Percentiles rank a stretch among this genome's conserved stretches.
These are phyloP conservation scores for Clonostachys sp. DNA, from an alignment of 2,329 filamentous ascomycete genomes.

Conservation along the genomic window DNA sequence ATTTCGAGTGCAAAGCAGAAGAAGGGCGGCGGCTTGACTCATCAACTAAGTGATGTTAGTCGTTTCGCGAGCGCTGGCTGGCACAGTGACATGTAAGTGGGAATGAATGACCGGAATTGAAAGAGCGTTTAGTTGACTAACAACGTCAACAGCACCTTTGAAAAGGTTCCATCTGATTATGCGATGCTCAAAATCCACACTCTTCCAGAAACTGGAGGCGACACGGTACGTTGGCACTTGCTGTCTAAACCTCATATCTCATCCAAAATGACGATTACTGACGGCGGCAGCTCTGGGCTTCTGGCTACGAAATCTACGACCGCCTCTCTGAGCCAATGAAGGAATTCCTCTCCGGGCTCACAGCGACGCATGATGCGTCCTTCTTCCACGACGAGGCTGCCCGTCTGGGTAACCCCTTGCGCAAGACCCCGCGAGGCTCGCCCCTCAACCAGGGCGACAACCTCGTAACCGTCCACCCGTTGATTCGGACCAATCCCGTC, in stretches of 20 bases:
- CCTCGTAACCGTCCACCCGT: constrained; percentile 44
- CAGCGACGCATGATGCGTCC: constrained; percentile 7
- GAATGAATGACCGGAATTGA: not conserved
- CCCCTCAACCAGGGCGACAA: constrained; percentile 51
- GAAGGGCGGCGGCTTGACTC: constrained; percentile 46
- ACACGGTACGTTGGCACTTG: constrained; percentile 28
- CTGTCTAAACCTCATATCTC: too few species aligned
- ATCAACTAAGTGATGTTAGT: constrained; percentile 43
- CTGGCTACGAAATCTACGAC: constrained; percentile 56
- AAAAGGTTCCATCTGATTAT: constrained; percentile 55
- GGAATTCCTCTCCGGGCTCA: constrained; percentile 38
- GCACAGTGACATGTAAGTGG: constrained; percentile 45
- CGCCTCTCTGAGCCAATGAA: constrained; percentile 42
- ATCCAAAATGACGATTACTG: too few species aligned
- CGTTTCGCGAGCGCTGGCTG: constrained; percentile 36
- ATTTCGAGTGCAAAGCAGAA: constrained; percentile 52
- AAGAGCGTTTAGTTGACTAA: not conserved
- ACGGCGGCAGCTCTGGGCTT: constrained; percentile 47
- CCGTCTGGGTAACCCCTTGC: constrained; percentile 37
- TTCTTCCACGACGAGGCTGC: constrained; percentile 46
- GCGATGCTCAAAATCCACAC: constrained; percentile 53
- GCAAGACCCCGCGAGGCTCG: constrained; percentile 40
- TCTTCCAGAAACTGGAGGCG: constrained; percentile 51
- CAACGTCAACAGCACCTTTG: constrained; percentile 36
- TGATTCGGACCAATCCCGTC: constrained; percentile 56